Conservation (phyloP, 768 basidiomycete species). For the Boletellus emodensis region DNA sequence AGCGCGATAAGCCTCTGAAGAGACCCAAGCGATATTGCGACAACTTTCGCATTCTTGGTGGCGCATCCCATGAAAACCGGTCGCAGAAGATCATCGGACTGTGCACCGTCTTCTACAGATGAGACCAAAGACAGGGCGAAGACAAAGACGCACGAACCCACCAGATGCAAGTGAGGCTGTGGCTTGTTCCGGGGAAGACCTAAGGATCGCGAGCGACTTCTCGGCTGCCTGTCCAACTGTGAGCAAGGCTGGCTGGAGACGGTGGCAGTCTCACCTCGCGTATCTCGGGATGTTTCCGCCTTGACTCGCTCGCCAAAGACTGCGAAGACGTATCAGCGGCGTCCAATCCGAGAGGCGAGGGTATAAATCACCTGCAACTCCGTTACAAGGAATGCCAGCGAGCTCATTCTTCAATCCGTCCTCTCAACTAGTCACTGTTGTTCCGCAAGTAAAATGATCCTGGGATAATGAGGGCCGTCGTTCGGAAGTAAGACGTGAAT, state of each 20-base stretch:
- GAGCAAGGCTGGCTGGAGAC: slow-evolving; percentile 1
- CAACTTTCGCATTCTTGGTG: slow-evolving; percentile 90
- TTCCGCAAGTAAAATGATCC: too few species aligned
- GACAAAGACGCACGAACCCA: slow-evolving; percentile 33
- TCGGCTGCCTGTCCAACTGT: slow-evolving; percentile 64
- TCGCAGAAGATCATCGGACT: slow-evolving; percentile 74
- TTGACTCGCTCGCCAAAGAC: slow-evolving; percentile 86
- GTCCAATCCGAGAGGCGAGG: not conserved
- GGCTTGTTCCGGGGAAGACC: slow-evolving; percentile 79
- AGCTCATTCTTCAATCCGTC: slow-evolving; percentile 48
- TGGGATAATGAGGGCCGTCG: too few species aligned
- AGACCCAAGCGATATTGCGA: slow-evolving; percentile 87
- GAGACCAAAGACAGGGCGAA: slow-evolving; percentile 4
- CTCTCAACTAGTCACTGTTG: too few species aligned
- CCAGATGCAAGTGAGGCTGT: slow-evolving; percentile 70
- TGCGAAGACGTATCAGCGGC: slow-evolving; percentile 27
- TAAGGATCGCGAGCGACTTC: slow-evolving; percentile 76
- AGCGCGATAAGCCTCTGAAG: slow-evolving; percentile 86
- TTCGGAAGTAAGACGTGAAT: too few species aligned
- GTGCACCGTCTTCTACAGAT: slow-evolving; percentile 56
- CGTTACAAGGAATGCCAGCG: slow-evolving; percentile 65
- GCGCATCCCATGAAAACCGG: slow-evolving; percentile 94
- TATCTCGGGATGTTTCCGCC: slow-evolving; percentile 87
- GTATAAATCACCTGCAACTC: slow-evolving; percentile 56
- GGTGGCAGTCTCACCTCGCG: slow-evolving; percentile 64